These are phyloP conservation scores for Fusarium sp. DNA, from an alignment of 2,329 filamentous ascomycete species.

Conservation along the genomic window DNA sequence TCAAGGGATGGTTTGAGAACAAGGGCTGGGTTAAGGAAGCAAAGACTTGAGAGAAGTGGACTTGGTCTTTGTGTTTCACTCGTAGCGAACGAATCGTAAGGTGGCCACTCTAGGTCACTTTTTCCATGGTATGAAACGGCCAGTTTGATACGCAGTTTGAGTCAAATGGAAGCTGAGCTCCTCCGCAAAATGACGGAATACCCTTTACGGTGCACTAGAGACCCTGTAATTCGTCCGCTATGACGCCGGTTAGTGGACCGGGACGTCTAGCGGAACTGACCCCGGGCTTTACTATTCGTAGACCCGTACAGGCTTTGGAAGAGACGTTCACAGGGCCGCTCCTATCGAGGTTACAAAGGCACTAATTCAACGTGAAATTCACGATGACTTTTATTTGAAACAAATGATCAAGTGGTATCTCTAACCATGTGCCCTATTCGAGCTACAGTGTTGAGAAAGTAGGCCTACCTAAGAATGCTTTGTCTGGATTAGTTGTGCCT, in stretches of 20 bases:
- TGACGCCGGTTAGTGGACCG: conserved; percentile 35
- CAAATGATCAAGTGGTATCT: background rate
- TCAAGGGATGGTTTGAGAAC: conserved; percentile 1
- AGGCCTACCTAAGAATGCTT: background rate
- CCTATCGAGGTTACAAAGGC: background rate
- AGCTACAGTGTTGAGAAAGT: background rate
- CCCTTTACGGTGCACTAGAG: conserved; percentile 16
- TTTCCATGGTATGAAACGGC: conserved; percentile 18
- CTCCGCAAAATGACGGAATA: conserved; percentile 38
- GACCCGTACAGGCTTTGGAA: conserved; percentile 1
- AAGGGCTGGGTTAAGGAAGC: background rate
- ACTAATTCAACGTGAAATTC: background rate
- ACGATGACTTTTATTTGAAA: background rate
- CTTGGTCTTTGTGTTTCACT: conserved; percentile 8
- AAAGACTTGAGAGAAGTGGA: conserved; percentile 5
- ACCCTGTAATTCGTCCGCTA: conserved; percentile 27
- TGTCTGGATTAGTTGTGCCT: background rate
- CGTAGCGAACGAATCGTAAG: background rate
- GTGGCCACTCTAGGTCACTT: conserved; percentile 14
- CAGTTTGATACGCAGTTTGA: conserved; percentile 14
- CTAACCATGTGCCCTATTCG: background rate
- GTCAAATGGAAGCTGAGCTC: conserved; percentile 22
- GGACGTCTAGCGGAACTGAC: background rate
- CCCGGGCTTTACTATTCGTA: background rate
- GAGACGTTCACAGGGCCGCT: background rate